Evolutionary conservation across 805 yeast genomes (phyloP).

Genomic region (Zygosaccharomyces siamensis): DNA sequence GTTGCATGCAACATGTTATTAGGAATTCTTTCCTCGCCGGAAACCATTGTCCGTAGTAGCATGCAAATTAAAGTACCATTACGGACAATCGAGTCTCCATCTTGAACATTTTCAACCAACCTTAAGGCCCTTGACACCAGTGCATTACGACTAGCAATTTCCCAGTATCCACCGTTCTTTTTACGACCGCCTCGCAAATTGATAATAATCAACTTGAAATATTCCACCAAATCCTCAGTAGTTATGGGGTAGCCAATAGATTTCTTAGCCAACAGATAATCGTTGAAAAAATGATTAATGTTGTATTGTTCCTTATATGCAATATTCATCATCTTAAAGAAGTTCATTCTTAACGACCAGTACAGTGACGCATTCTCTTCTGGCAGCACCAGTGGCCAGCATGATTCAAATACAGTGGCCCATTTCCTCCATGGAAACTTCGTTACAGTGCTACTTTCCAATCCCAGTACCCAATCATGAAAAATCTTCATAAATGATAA

Average conservation of each 20-base stretch:
- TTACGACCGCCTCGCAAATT: constrained; percentile 6
- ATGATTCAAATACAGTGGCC: constrained; percentile 17
- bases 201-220: constrained; percentile 14
- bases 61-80: constrained; percentile 20
- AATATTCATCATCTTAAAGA: constrained; percentile 17
- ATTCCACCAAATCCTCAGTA: constrained; percentile 19
- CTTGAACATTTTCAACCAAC: constrained; percentile 11
- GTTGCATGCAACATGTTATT: constrained; percentile 16
- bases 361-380: constrained; percentile 9
- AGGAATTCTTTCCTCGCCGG: constrained; percentile 7
- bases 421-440: constrained; percentile 12
- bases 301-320: constrained; percentile 12
- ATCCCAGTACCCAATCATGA: constrained; percentile 8
- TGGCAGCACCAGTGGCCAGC: constrained; percentile 24
- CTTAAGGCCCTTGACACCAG: constrained; percentile 11
- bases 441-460: constrained; percentile 4
- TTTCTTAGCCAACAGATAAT: constrained; percentile 22
- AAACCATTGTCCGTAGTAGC: constrained; percentile 19
- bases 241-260: constrained; percentile 16
- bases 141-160: constrained; percentile 13
- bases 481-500: constrained; percentile 9
- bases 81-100: constrained; percentile 9
- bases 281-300: constrained; percentile 12
- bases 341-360: constrained; percentile 24
- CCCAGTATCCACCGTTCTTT: constrained; percentile 14